Evolutionary conservation across 305 asterid species (phyloP).

Genomic region (Fraxinus sp.): DNA sequence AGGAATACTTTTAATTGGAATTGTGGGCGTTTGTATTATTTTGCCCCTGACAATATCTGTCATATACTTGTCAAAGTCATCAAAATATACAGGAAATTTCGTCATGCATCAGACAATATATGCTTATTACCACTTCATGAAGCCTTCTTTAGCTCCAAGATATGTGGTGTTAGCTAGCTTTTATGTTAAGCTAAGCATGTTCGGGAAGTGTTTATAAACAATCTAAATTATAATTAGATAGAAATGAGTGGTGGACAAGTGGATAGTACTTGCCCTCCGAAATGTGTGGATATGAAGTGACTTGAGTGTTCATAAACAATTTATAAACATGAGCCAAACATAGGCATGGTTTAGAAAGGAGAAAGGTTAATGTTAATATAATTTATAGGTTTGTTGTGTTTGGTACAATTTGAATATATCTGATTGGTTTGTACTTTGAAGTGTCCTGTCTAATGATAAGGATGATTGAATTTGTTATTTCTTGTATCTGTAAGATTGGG

Average conservation of each 20-base stretch:
- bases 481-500: slow-evolving; percentile 10
- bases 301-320: not conserved
- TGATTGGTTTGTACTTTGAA: not conserved
- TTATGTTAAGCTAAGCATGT: not conserved
- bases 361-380: not conserved
- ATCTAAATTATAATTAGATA: not conserved
- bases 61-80: slow-evolving; percentile 82
- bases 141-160: slow-evolving; percentile 99
- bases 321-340: not conserved
- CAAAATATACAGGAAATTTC: slow-evolving; percentile 94
- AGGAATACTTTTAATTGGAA: slow-evolving; percentile 86
- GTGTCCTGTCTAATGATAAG: slow-evolving; percentile 11
- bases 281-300: not conserved
- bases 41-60: slow-evolving; percentile 86
- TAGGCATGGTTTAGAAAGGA: not conserved
- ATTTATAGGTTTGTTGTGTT: slow-evolving; percentile 20
- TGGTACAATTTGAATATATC: not conserved
- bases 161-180: slow-evolving; percentile 27
- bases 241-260: not conserved
- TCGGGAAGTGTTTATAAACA: not conserved
- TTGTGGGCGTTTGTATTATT: slow-evolving; percentile 94
- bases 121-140: slow-evolving; percentile 91
- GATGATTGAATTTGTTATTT: slow-evolving; percentile 8
- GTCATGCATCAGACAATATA: slow-evolving; percentile 93
- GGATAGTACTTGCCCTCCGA: not conserved